These are phyloP conservation scores for Calocybe cyanea DNA, from an alignment of 768 basidiomycete species.

Conservation along the genomic window DNA sequence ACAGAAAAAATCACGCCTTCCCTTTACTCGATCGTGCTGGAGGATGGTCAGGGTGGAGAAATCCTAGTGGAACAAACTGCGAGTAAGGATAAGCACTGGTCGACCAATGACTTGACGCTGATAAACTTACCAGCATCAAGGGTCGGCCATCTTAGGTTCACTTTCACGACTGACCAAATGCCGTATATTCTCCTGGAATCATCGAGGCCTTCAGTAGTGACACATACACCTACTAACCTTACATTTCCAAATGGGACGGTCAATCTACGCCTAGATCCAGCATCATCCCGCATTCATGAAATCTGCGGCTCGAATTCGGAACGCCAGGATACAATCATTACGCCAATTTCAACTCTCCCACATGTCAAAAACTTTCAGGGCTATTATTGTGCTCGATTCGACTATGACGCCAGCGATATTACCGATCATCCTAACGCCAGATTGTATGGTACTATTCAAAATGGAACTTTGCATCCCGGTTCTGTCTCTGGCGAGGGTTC, in stretches of 20 bases:
- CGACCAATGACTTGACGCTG: not conserved
- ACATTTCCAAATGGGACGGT: constrained; percentile 55
- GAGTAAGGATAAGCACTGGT: constrained; percentile 36
- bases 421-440: constrained; percentile 8
- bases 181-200: constrained; percentile 70
- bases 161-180: constrained; percentile 37
- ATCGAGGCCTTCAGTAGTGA: constrained; percentile 57
- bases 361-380: constrained; percentile 41
- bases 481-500: constrained; percentile 34
- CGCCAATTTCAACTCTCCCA: constrained; percentile 42
- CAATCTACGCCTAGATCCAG: constrained; percentile 23
- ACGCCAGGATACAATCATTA: constrained; percentile 68
- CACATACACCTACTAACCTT: constrained; percentile 41
- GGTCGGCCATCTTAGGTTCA: constrained; percentile 71
- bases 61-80: constrained; percentile 59
- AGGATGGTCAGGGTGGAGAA: constrained; percentile 46
- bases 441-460: constrained; percentile 47
- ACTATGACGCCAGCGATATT: constrained; percentile 21
- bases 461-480: constrained; percentile 31
- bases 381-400: constrained; percentile 61
- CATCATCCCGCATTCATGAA: constrained; percentile 35
- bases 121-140: constrained; percentile 51
- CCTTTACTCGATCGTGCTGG: constrained; percentile 57
- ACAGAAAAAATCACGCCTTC: constrained; percentile 50
- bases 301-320: constrained; percentile 65